These are phyloP conservation scores for Corynespora cassiicola DNA, from an alignment of 2,329 filamentous ascomycete species.

Conservation along the genomic window DNA sequence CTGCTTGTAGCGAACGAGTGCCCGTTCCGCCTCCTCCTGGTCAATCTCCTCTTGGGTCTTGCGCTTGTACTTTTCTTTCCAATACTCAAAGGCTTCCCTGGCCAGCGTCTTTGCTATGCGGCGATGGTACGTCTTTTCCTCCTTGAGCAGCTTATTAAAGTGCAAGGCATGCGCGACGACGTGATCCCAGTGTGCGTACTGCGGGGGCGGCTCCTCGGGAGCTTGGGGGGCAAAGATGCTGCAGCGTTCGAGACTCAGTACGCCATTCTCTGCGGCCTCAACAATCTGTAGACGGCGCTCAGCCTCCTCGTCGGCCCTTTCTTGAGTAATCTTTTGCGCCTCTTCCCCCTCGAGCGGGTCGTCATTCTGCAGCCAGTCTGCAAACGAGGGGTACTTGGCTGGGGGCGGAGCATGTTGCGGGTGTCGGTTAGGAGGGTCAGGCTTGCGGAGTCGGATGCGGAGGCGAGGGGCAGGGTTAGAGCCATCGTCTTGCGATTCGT, in stretches of 20 bases:
- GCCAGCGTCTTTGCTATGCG: constrained; percentile 80
- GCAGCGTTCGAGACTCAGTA: constrained; percentile 74
- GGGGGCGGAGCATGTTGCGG: constrained; percentile 57
- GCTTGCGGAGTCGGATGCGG: constrained; percentile 59
- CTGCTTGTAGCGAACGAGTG: constrained; percentile 72
- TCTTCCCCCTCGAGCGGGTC: constrained; percentile 55
- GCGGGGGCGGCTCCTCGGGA: constrained; percentile 74
- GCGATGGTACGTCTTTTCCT: constrained; percentile 80
- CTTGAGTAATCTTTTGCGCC: constrained; percentile 37
- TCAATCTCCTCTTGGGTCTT: constrained; percentile 74
- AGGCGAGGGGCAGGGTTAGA: constrained; percentile 39
- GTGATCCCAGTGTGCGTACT: constrained; percentile 89
- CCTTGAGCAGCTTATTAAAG: constrained; percentile 79
- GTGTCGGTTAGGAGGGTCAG: constrained; percentile 57
- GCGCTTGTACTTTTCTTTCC: constrained; percentile 68
- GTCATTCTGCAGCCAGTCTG: constrained; percentile 69
- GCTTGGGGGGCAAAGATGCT: constrained; percentile 76
- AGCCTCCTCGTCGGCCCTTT: constrained; percentile 66
- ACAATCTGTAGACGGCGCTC: constrained; percentile 72
- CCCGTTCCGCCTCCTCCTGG: constrained; percentile 74
- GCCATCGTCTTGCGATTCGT: constrained; percentile 23
- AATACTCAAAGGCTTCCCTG: constrained; percentile 77
- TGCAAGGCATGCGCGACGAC: constrained; percentile 79
- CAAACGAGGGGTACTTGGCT: constrained; percentile 58
- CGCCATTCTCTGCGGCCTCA: constrained; percentile 75